Conservation (phyloP, 2,329 filamentous ascomycete genomes). For the Apiospora hydei region DNA sequence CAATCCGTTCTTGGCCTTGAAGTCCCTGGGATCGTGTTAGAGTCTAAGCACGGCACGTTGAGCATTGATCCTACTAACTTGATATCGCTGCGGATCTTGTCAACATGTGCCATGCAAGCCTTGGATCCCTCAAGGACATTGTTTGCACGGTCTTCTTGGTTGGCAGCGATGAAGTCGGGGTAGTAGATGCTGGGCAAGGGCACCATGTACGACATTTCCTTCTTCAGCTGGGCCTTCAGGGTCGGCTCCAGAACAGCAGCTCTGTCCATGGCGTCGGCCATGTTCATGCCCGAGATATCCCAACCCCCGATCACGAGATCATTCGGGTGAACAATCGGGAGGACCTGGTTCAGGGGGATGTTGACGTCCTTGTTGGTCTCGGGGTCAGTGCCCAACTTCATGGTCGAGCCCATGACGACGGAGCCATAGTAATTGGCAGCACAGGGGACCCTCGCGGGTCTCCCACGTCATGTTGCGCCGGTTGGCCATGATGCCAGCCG, state of each 20-base stretch:
- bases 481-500: conserved; percentile 96
- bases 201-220: conserved; percentile 89
- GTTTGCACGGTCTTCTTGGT: conserved; percentile 96
- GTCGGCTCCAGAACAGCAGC: conserved; percentile 95
- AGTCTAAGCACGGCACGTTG: not conserved
- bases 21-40: conserved; percentile 63
- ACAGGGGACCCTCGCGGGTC: conserved; percentile 85
- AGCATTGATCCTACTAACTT: conserved; percentile 61
- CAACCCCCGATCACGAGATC: conserved; percentile 91
- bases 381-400: conserved; percentile 91
- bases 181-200: conserved; percentile 97
- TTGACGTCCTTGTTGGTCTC: conserved; percentile 90
- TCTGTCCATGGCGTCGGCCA: conserved; percentile 93
- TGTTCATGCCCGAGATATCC: conserved; percentile 93
- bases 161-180: conserved; percentile 98
- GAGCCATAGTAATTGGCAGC: conserved; percentile 98
- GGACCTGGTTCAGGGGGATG: conserved; percentile 91
- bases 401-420: conserved; percentile 93
- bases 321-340: conserved; percentile 97
- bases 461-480: conserved; percentile 87
- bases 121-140: conserved; percentile 86
- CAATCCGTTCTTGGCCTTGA: conserved; percentile 83
- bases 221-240: conserved; percentile 86
- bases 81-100: conserved; percentile 92
- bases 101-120: conserved; percentile 86